Evolutionary conservation across 1,284 basidiomycete genomes (phyloP), one percentile per base, ranked within the genome.

Genomic region (Dichomitus squalens): DNA sequence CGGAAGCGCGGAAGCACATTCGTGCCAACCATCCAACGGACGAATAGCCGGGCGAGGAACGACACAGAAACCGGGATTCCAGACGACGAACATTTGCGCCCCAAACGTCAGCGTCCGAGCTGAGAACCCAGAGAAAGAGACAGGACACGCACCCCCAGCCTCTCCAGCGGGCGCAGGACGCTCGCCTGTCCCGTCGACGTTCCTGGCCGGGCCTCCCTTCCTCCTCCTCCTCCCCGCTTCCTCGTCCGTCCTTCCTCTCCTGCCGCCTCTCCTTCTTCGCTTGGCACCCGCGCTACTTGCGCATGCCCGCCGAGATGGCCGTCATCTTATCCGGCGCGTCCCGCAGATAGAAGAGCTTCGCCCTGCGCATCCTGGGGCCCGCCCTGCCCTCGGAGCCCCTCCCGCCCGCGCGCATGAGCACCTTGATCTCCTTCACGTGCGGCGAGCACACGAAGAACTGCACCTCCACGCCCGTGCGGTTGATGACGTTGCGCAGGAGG

Each of bases 381-480:
- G 66, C 80, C 70, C 79, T 82, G 16, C 80, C 83, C 50, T 44
- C 68, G 59, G 20, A 36, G 36, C 61, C 68, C 25, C 25, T 49
- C 12, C 70, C 68, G 23, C 79, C 77, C 36, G 78, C 86, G 63
- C 76, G 77, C 74, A 84, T 81, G 54, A 90, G 72, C 52, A 96
- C 77, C 74, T 87, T 87, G 73, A 97, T 89, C 57, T 89, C 86
- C 79, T 93, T 94, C 73, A 97, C 71, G 71, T 92, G 83, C 29
- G 95, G 95, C 51, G 87, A 90, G 70, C 85, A 87, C 60, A 89
- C 85, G 70, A 88, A 93, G 76, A 93, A 92, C 68, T 88, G 89
- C 87, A 93, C 89, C 78, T 97, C 95, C 35, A 96, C 88, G 16
- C 94, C 95, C 9, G 89, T 92, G 64, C 92, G 82, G 67, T 93